Evolutionary conservation across 2,329 filamentous ascomycete genomes (phyloP).

Genomic region (Geoglossum cookeanum): DNA sequence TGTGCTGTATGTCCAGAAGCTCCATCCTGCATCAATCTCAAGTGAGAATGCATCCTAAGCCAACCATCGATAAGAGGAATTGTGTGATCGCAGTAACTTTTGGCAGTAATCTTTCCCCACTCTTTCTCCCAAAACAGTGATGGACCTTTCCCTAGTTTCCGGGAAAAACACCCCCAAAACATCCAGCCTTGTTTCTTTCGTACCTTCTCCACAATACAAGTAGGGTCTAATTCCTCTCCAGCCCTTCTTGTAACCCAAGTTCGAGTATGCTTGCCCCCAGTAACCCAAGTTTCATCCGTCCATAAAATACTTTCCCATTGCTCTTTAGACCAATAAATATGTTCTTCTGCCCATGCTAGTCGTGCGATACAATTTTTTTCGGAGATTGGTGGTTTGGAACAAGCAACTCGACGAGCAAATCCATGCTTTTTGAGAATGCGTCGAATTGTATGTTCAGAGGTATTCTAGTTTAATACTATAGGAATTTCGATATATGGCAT

Average conservation of each 20-base stretch:
- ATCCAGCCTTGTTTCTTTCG: not conserved
- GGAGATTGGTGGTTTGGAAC: too few relatives aligned
- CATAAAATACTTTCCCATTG: not conserved
- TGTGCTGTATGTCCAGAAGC: not conserved
- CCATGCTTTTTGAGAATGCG: not conserved
- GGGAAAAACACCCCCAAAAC: not conserved
- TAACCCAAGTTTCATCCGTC: not conserved
- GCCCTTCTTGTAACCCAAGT: not conserved
- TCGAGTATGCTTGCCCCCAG: not conserved
- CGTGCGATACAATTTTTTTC: too few relatives aligned
- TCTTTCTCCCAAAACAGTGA: too few relatives aligned
- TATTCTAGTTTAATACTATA: not conserved
- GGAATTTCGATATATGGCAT: not conserved
- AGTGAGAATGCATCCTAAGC: slow-evolving; percentile 3
- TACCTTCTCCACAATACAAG: not conserved
- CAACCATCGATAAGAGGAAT: slow-evolving; percentile 7
- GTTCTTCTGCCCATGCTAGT: too few relatives aligned
- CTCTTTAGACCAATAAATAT: too few relatives aligned
- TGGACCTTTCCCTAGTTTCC: too few relatives aligned
- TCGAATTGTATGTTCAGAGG: not conserved
- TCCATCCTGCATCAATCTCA: slow-evolving; percentile 8
- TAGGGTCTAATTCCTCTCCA: not conserved
- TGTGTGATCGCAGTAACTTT: slow-evolving; percentile 6
- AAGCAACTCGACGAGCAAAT: too few relatives aligned
- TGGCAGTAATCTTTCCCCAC: slow-evolving; percentile 5